phyloP scores from a whole-genome alignment of 2,329 filamentous ascomycete genomes.

The Chaetomium olivaceum region DNA sequence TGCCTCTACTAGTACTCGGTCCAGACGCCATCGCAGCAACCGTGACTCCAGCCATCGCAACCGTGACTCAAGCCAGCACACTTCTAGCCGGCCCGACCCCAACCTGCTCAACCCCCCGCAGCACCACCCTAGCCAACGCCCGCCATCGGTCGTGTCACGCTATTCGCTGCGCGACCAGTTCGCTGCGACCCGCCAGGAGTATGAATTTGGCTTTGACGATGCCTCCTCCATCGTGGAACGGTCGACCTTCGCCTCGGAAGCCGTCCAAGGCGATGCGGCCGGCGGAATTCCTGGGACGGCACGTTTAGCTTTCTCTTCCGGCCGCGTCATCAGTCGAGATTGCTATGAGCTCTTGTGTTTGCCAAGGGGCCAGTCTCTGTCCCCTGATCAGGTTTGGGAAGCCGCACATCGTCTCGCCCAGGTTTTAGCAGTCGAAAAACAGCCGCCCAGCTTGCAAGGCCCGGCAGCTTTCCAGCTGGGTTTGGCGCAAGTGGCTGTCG shows the following conservation, averaged over 20 bases:
- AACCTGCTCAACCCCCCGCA: not conserved
- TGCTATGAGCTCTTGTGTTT: constrained; percentile 51
- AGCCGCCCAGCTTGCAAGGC: constrained; percentile 43
- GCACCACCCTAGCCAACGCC: constrained; percentile 25
- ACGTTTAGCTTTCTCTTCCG: not conserved
- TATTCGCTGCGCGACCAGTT: constrained; percentile 52
- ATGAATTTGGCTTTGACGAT: constrained; percentile 52
- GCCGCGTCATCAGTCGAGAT: constrained; percentile 34
- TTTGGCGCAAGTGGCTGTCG: constrained; percentile 47
- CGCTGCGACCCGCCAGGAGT: constrained; percentile 48
- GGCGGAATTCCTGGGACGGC: constrained; percentile 27
- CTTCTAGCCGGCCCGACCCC: too few relatives aligned
- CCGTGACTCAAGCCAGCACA: too few relatives aligned
- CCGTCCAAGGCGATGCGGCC: constrained; percentile 30
- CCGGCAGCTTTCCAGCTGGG: constrained; percentile 45
- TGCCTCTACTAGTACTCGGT: constrained; percentile 13
- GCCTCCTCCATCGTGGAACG: constrained; percentile 46
- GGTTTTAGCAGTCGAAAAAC: constrained; percentile 47
- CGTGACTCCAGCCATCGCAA: too few relatives aligned
- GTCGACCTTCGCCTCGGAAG: constrained; percentile 31
- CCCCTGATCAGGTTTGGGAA: constrained; percentile 42
- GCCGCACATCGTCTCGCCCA: constrained; percentile 49
- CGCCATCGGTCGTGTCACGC: constrained; percentile 31
- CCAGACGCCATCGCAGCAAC: not conserved
- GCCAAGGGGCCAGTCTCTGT: constrained; percentile 38